Evolutionary conservation across 108 stramenopile genomes (phyloP).

Genomic region (Conticribra guillardii): DNA sequence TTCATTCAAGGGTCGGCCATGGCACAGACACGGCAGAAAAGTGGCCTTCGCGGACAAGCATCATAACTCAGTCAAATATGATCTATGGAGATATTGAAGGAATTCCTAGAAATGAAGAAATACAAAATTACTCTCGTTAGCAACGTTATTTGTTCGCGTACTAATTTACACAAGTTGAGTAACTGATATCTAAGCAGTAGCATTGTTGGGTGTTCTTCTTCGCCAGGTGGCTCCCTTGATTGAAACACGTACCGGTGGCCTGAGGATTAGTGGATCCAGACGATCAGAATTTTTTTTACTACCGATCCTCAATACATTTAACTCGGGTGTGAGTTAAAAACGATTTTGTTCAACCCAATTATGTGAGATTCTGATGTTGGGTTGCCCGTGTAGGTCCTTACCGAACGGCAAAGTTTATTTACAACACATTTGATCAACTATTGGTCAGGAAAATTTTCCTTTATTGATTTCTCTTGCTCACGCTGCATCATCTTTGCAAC

Average conservation of each 20-base stretch:
- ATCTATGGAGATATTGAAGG: too few species aligned
- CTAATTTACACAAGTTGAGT: slow-evolving; percentile 12
- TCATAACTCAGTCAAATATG: too few species aligned
- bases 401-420: background rate
- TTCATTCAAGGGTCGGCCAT: too few species aligned
- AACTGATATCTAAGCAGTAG: background rate
- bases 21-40: too few species aligned
- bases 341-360: slow-evolving; percentile 6
- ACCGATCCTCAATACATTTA: slow-evolving; percentile 3
- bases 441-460: slow-evolving; percentile 26
- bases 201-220: background rate
- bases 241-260: slow-evolving; percentile 16
- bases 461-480: slow-evolving; percentile 58
- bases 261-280: slow-evolving; percentile 27
- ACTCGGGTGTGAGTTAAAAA: slow-evolving; percentile 20
- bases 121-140: too few species aligned
- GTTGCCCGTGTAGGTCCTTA: slow-evolving; percentile 5
- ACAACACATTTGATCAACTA: background rate
- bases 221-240: background rate
- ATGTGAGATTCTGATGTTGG: slow-evolving; percentile 3
- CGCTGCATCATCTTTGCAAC: slow-evolving; percentile 75
- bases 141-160: background rate
- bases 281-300: slow-evolving; percentile 9
- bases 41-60: too few species aligned
- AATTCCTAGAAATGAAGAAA: too few species aligned